Evolutionary conservation across 257 asterid species (phyloP), one percentile per base, ranked within the genome.

Genomic region (Penstemon davidsonii): DNA sequence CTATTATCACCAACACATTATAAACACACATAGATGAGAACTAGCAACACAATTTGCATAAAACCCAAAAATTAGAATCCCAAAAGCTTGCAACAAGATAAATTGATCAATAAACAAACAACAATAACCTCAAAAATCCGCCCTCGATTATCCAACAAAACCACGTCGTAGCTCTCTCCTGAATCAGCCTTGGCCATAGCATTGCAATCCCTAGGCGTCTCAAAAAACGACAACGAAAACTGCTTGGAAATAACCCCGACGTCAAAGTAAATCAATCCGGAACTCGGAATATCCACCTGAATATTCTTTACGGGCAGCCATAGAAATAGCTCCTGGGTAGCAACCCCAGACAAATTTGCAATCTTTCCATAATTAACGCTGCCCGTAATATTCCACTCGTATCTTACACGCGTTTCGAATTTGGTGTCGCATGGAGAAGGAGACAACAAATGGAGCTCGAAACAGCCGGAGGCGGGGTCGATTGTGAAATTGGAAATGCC

Each of bases 261-360:
- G 58, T 92, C 97, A 57, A 90, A 92, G 71, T 90, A 92, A 75
- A 92, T 90, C 90, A 92, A 81, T 2, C 98, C 97, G 40, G 98
- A 85, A 79, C 93, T 86, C 4, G 97, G 97, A 52, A 88, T 55
- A 74, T 90, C 97, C 42, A 92, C 97, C 73, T 73, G 84, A 43
- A 92, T 86, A 36, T 74, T 78, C 72, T 86, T 83, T 9, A 92
- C 97, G 8, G 97, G 89, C 38, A 92, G 80, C 98, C 98, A 92
- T 6, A 92, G 83, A 42, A 92, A 92, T 18, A 92, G 81, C 33
- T 92, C 98, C 80, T 88, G 81, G 2, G 97, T 84, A 0, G 97
- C 80, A 7, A 92, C 80, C 39, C 98, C 98, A 2, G 91, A 81
- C 44, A 92, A 72, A 66, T 84, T 67, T 0, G 75, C 71, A 59